Evolutionary conservation across 1,139 yeast genomes (phyloP).

Genomic region (Geotrichum macrosporum): DNA sequence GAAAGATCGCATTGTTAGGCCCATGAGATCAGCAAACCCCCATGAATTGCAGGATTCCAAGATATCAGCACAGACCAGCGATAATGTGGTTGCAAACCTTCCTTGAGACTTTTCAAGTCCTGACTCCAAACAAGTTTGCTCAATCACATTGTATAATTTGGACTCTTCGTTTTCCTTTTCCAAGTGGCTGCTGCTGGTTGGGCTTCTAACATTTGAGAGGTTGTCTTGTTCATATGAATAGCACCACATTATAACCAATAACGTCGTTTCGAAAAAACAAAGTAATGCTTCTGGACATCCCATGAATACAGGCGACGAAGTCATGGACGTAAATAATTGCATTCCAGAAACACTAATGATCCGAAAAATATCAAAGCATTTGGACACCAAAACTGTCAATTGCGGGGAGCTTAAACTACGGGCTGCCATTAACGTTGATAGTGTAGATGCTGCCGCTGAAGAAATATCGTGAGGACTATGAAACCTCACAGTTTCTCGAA

Average conservation of each 20-base stretch:
- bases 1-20: conserved; percentile 30
- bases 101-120: conserved; percentile 24
- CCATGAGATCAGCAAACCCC: conserved; percentile 32
- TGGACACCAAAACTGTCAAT: conserved; percentile 23
- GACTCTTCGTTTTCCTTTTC: neutral
- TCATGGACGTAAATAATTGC: conserved; percentile 26
- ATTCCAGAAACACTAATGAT: conserved; percentile 28
- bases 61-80: conserved; percentile 33
- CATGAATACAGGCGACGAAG: conserved; percentile 26
- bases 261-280: conserved; percentile 30
- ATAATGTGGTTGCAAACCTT: conserved; percentile 31
- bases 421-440: conserved; percentile 22
- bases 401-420: conserved; percentile 20
- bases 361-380: conserved; percentile 30
- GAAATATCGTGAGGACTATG: conserved; percentile 31
- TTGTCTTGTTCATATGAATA: conserved; percentile 30
- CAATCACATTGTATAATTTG: conserved; percentile 15
- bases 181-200: no score
- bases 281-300: conserved; percentile 26
- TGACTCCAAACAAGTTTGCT: conserved; percentile 16
- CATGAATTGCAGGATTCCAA: conserved; percentile 33
- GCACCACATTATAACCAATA: conserved; percentile 34
- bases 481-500: conserved; percentile 24
- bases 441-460: conserved; percentile 26
- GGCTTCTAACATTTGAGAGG: no score